Evolutionary conservation across 176 grass and related monocot genomes (phyloP).

Genomic region (sorghum (Sorghum bicolor)): Sorghum_bicolor_NCBIv3 NC_012878.2:8418501-8419000

Average conservation of each 20-base stretch:
- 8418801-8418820: constrained; percentile 30
- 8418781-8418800: neutral
- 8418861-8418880: neutral
- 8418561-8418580: constrained; percentile 61
- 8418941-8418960: too few relatives aligned
- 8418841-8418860: neutral
- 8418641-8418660: constrained; percentile 47
- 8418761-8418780: constrained; percentile 34
- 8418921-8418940: too few relatives aligned
- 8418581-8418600: constrained; percentile 45
- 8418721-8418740: constrained; percentile 35
- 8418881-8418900: neutral
- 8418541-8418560: constrained; percentile 67
- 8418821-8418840: constrained; percentile 23
- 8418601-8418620: constrained; percentile 31
- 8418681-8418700: constrained; percentile 42
- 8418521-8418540: constrained; percentile 46
- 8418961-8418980: too few relatives aligned
- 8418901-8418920: too few relatives aligned
- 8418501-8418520: constrained; percentile 48
- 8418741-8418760: neutral
- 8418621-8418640: constrained; percentile 47
- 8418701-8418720: constrained; percentile 38
- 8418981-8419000: too few relatives aligned
- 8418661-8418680: constrained; percentile 51